Evolutionary conservation across 2,329 filamentous ascomycete species (phyloP).

Genomic region (Sporothrix schenckii): DNA sequence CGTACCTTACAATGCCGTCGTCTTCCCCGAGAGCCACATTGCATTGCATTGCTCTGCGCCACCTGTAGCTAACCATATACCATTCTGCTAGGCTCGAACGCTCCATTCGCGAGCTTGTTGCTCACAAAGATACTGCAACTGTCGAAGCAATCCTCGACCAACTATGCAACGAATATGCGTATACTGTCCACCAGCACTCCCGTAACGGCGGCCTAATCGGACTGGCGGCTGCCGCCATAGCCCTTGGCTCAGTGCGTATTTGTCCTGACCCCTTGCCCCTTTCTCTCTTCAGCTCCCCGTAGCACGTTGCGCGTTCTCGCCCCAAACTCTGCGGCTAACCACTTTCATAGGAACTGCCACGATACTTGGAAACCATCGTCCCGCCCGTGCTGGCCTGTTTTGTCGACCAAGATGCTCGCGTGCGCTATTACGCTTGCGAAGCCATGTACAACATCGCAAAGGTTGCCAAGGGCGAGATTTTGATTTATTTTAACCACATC

Average conservation of each 20-base stretch:
- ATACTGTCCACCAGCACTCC: constrained; percentile 95
- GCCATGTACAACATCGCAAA: constrained; percentile 99
- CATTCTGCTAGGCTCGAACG: constrained; percentile 71
- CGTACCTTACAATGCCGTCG: not conserved
- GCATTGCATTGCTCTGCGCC: constrained; percentile 3
- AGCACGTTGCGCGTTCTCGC: too few relatives aligned
- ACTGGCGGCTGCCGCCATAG: constrained; percentile 91
- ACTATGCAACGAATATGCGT: constrained; percentile 96
- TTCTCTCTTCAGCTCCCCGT: too few relatives aligned
- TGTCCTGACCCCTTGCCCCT: not conserved
- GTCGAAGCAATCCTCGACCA: constrained; percentile 91
- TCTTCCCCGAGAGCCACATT: not conserved
- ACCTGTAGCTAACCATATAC: not conserved
- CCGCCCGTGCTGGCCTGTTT: constrained; percentile 97
- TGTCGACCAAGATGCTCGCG: constrained; percentile 94
- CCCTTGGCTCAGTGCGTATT: constrained; percentile 73
- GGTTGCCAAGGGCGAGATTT: constrained; percentile 95
- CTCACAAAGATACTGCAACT: constrained; percentile 73
- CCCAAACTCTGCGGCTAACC: not conserved
- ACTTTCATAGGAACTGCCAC: constrained; percentile 73
- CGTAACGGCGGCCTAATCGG: constrained; percentile 96
- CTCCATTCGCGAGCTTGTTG: constrained; percentile 81
- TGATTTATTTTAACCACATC: constrained; percentile 97
- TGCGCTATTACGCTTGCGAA: constrained; percentile 97
- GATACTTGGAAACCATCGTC: constrained; percentile 90